Evolutionary conservation across 805 yeast species (phyloP), one percentile per base, ranked within the genome.

Genomic region (Candida patagonica): DNA sequence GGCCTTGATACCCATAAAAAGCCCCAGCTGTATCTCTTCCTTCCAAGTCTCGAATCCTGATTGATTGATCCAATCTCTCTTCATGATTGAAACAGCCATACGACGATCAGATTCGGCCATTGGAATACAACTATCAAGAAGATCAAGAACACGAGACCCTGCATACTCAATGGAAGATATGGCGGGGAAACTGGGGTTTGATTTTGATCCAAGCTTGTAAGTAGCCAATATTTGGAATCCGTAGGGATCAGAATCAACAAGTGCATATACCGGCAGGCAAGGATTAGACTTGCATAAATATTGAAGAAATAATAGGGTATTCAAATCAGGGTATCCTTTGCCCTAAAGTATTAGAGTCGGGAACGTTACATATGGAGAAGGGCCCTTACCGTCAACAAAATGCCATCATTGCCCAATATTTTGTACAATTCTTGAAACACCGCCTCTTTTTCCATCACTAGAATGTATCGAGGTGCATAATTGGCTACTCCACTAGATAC

Each of bases 181-280:
- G 3, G 26, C 26, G 13, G 12, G 45, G 43, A 4, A 23, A 22
- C 2, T 12, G 38, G 6, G 31, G 17, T n/a, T 34, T 10, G 21
- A 20, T 24, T 13, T 25, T 4, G 53, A 40, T 12, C 65, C 53
- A 38, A 36, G 31, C 48, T 54, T 50, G 43, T 65, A 66, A 5
- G 53, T 56, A 51, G 68, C 41, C 42, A 67, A 59, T 25, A 79
- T 79, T 47, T 66, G 65, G 7, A 76, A 51, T 0, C 87, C 87
- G 52, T 74, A 74, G 2, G 80, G 71, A 48, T 80, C 87, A 12
- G 80, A 68, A 52, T 80, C 87, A 21, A 77, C 75, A 25, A 73
- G 61, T 1, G 71, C 76, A 16, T 54, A 52, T 1, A 74, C 52
- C 1, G 72, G 73, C 1, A 65, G 51, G 0, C 47, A 36, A 0